phyloP scores from a whole-genome alignment of 2,329 filamentous ascomycete genomes.

The Alternaria arborescens region DNA sequence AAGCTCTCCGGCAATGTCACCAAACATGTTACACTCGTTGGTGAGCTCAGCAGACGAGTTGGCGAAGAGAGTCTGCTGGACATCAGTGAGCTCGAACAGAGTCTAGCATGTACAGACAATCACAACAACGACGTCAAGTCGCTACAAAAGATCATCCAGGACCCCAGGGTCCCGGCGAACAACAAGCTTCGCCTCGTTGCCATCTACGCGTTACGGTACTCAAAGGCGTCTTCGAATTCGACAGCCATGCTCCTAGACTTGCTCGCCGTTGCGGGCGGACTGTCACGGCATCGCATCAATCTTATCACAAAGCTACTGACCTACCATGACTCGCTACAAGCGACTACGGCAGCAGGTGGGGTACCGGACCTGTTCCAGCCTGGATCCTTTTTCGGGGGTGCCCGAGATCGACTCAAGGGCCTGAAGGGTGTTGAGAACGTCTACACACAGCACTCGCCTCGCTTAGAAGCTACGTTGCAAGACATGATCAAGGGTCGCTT shows the following conservation, averaged over 20 bases:
- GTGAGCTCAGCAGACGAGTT: constrained; percentile 88
- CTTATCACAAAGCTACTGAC: constrained; percentile 82
- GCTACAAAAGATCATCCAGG: constrained; percentile 85
- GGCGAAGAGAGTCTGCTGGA: constrained; percentile 88
- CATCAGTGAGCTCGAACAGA: constrained; percentile 96
- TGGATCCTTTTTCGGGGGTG: constrained; percentile 84
- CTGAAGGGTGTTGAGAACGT: constrained; percentile 98
- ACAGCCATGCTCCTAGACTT: constrained; percentile 87
- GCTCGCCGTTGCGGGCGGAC: constrained; percentile 81
- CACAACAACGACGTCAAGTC: constrained; percentile 91
- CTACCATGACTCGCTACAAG: constrained; percentile 88
- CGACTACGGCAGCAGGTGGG: constrained; percentile 73
- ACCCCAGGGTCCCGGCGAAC: constrained; percentile 76
- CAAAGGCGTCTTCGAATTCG: constrained; percentile 83
- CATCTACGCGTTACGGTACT: constrained; percentile 93
- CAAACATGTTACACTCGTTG: constrained; percentile 96
- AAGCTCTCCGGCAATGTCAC: constrained; percentile 97
- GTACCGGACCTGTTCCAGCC: constrained; percentile 94
- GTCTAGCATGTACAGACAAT: constrained; percentile 95
- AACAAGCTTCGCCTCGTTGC: constrained; percentile 91
- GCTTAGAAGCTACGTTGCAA: constrained; percentile 86
- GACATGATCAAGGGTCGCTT: constrained; percentile 92
- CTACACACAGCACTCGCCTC: constrained; percentile 95
- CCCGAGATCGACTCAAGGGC: constrained; percentile 87
- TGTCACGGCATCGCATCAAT: constrained; percentile 77